Base-by-base conservation (phyloP, 306 rosid species). In the Corylus americana region DNA sequence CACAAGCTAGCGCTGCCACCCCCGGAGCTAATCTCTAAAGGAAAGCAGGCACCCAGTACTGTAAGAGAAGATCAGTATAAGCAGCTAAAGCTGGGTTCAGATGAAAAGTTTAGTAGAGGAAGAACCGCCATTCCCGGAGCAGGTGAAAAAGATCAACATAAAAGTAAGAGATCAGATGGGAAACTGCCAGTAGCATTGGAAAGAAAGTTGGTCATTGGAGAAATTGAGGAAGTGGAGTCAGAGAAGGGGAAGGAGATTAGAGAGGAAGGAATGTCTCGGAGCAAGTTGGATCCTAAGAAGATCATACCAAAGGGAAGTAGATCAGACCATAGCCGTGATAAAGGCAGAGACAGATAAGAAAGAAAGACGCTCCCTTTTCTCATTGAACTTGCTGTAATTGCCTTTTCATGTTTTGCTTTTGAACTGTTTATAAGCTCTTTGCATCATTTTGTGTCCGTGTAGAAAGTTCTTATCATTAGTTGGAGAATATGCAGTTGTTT, bases 291-390 rank as follows among this genome's bases (percentile, higher is more conserved):
- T 70, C 62, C 92, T 51, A 87, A 86, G 87, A 89, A 75, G 78
- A 76, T 79, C 78, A 75, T 77, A 25, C 48, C 77, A 63, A 90
- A 82, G 83, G 88, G 91, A 79, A 88, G 92, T 79, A 87, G 88
- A 83, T 80, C 94, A 80, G 96, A 90, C 74, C 87, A 81, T 81
- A 88, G 88, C 55, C 79, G 74, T 76, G 91, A 89, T 81, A 94
- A 78, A 80, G 86, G 87, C 72, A 85, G 90, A 82, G 88, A 92
- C 77, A 87, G 80, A 81, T 78, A 57, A 77, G 42, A 45, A 55
- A 62, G 11, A 20, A 70, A 45, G 48, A 69, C 27, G 55, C 61
- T 55, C 45, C 55, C 13, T 11, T 51, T 42, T 18, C 48, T 44
- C 39, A 39, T 22, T 54, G 61, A 72, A 29, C 61, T 54, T 42